Conservation (phyloP, 225 moss, liverwort and hornwort genomes). For the Bryoerythrophyllum caledonicum region DNA sequence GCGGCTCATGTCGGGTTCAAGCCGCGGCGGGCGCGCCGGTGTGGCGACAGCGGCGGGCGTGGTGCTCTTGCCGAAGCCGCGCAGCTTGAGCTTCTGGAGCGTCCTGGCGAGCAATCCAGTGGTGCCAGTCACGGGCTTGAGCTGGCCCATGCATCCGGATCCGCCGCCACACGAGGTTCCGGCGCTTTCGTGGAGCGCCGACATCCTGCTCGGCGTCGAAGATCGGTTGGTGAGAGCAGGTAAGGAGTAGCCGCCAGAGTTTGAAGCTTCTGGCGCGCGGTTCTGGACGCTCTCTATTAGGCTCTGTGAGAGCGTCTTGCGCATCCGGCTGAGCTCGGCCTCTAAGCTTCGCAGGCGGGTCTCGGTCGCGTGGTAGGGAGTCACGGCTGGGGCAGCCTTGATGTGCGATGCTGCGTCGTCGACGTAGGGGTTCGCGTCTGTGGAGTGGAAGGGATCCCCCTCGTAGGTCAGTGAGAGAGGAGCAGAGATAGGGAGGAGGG, state of each 20-base stretch:
- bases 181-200: constrained; percentile 35
- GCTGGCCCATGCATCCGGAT: constrained; percentile 54
- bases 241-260: neutral
- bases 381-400: neutral
- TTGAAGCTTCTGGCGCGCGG: neutral
- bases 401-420: constrained; percentile 34
- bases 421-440: constrained; percentile 22
- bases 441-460: constrained; percentile 42
- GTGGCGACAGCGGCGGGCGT: neutral
- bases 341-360: constrained; percentile 64
- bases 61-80: constrained; percentile 25
- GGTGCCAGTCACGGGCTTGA: constrained; percentile 39
- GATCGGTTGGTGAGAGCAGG: constrained; percentile 12
- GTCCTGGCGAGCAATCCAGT: constrained; percentile 50
- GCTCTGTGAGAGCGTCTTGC: constrained; percentile 44
- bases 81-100: constrained; percentile 44
- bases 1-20: constrained; percentile 4
- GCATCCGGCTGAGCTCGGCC: constrained; percentile 62
- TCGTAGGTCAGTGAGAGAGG: constrained; percentile 27
- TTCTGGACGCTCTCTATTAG: constrained; percentile 8
- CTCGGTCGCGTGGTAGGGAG: constrained; percentile 57
- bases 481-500: constrained; percentile 13
- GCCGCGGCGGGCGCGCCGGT: neutral
- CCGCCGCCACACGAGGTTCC: constrained; percentile 8
- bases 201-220: constrained; percentile 24